Evolutionary conservation across 208 protist species (phyloP), one percentile per base, ranked within the genome.

Genomic region (Wallacemonas sp.): DNA sequence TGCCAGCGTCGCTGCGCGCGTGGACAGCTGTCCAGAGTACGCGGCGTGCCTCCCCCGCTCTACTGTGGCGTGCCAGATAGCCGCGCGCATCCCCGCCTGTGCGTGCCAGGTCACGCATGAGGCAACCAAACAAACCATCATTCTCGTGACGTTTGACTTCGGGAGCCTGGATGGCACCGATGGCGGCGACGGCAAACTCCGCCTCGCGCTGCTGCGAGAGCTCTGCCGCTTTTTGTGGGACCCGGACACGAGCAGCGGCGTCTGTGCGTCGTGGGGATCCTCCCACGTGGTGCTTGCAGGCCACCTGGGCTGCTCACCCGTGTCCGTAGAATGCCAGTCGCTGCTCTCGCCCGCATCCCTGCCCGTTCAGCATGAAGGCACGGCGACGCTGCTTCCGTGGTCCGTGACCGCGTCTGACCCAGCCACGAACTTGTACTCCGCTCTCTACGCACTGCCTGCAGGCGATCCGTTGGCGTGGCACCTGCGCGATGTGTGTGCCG

Each of bases 61-160:
- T 5, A 55, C 26, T 4, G 47, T 55, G 19, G 19, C 5, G 5
- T 55, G 47, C 47, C 4, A 17, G 30, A 32, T 55, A 8, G 19
- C 11, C 19, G 5, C 19, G 24, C 8, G 24, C 24, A 17, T 55
- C 26, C 47, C 47, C 21, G 47, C 26, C 14, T 55, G 47, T 29
- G 47, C 19, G 19, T 55, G 47, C 23, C 17, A 24, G 5, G 24
- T 55, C 11, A 23, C 24, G 17, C 47, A 55, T 24, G n/a, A 16
- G 14, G 24, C 26, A 24, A 55, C 9, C 6, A 24, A 9, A 3
- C 23, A 9, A 8, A 26, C 11, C 24, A 6, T 74, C 49, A 52
- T 63, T 46, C 49, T 57, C 5, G 61, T 63, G 8, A 74, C 68
- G 30, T 74, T 47, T 29, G 69, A 63, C 61, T 33, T 69, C 29